phyloP scores from a whole-genome alignment of 2,329 filamentous ascomycete genomes.

The Neospermospora avenae region DNA sequence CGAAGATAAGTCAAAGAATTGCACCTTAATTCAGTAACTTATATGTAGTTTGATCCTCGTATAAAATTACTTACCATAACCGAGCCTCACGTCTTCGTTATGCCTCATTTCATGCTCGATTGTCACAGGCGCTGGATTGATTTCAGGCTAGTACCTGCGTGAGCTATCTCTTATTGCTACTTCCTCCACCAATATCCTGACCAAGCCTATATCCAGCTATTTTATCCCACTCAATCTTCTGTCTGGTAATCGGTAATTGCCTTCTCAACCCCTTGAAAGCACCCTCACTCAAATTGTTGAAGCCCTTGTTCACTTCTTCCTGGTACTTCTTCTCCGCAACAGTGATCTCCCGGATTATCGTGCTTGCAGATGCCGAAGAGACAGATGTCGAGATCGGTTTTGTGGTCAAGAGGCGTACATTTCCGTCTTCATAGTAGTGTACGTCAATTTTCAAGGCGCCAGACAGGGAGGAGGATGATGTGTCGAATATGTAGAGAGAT shows the following conservation, averaged over 20 bases:
- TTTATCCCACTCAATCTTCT: conserved; percentile 99
- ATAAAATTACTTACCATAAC: background rate
- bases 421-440: conserved; percentile 99
- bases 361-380: conserved; percentile 54
- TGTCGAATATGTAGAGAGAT: conserved; percentile 76
- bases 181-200: conserved; percentile 72
- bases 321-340: conserved; percentile 87
- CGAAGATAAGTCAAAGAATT: no score
- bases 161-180: conserved; percentile 46
- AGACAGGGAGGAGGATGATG: conserved; percentile 64
- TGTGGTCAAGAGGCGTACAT: conserved; percentile 87
- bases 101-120: background rate
- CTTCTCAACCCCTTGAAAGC: conserved; percentile 91
- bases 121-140: background rate
- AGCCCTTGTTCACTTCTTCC: conserved; percentile 90
- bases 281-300: conserved; percentile 83
- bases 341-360: conserved; percentile 73
- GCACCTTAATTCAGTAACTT: no score
- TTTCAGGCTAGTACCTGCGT: conserved; percentile 15
- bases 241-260: conserved; percentile 91
- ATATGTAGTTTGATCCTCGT: no score
- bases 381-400: conserved; percentile 67
- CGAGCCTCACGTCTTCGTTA: background rate
- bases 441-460: conserved; percentile 91
- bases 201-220: conserved; percentile 87